phyloP scores from a whole-genome alignment of 495 filamentous ascomycete species.

The Antarctomyces pellizariae region DNA sequence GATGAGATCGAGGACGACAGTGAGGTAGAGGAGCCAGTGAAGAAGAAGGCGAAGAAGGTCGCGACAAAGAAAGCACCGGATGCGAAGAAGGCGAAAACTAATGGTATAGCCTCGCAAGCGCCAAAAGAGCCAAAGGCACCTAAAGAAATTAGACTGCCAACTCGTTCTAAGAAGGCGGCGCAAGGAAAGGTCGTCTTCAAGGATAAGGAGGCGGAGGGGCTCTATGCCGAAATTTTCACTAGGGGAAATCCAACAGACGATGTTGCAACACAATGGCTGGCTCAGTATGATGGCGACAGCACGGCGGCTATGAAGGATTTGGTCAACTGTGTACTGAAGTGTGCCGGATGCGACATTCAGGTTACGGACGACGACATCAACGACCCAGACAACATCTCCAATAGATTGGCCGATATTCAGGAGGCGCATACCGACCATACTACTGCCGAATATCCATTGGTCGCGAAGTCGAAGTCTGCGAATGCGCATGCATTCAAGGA shows the following conservation, averaged over 20 bases:
- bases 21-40: conserved; percentile 21
- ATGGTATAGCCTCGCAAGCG: conserved; percentile 26
- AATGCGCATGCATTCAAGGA: conserved; percentile 48
- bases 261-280: conserved; percentile 61
- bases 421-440: conserved; percentile 46
- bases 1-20: conserved; percentile 13
- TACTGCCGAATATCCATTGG: conserved; percentile 79
- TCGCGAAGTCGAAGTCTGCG: conserved; percentile 58
- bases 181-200: conserved; percentile 23
- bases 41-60: conserved; percentile 18
- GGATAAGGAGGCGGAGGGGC: conserved; percentile 33
- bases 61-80: conserved; percentile 33
- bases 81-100: conserved; percentile 52
- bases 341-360: conserved; percentile 53
- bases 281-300: conserved; percentile 43
- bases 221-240: conserved; percentile 70
- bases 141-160: conserved; percentile 28
- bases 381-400: conserved; percentile 60
- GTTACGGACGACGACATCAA: conserved; percentile 57
- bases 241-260: conserved; percentile 43
- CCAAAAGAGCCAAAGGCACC: conserved; percentile 14
- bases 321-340: conserved; percentile 70
- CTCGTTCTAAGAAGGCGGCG: conserved; percentile 34
- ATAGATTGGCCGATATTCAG: conserved; percentile 50
- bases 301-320: conserved; percentile 50